These are phyloP conservation scores for Colletotrichum sansevieriae DNA, from an alignment of 2,329 filamentous ascomycete species.

Conservation along the genomic window DNA sequence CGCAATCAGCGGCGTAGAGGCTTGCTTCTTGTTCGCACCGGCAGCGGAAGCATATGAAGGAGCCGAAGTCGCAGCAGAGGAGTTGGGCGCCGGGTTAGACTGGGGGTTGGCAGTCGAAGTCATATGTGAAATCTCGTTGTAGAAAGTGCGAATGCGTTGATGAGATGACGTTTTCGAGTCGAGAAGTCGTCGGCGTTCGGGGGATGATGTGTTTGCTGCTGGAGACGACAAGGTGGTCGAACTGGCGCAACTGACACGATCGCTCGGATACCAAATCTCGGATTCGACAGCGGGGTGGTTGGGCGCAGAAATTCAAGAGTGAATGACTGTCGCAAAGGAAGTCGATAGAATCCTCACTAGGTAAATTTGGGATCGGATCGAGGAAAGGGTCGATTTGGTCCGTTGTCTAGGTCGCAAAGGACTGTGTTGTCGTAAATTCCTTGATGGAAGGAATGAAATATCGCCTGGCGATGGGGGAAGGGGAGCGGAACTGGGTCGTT, in stretches of 20 bases:
- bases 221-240: conserved; percentile 37
- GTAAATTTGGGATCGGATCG: conserved; percentile 13
- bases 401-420: conserved; percentile 27
- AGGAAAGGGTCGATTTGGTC: conserved; percentile 28
- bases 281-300: conserved; percentile 44
- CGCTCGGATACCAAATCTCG: conserved; percentile 48
- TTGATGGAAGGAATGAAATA: conserved; percentile 41
- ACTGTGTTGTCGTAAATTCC: conserved; percentile 34
- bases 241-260: conserved; percentile 35
- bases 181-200: conserved; percentile 23
- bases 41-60: conserved; percentile 77
- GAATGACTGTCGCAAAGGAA: conserved; percentile 37
- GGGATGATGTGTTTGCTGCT: conserved; percentile 37
- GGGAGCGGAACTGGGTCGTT: conserved; percentile 33
- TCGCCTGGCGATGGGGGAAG: conserved; percentile 40
- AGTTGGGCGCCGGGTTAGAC: conserved; percentile 69
- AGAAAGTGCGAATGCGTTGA: conserved; percentile 33
- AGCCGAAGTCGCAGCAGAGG: conserved; percentile 67
- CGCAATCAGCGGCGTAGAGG: conserved; percentile 71
- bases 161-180: conserved; percentile 19
- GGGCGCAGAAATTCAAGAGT: conserved; percentile 38
- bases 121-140: conserved; percentile 62
- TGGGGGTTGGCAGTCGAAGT: conserved; percentile 71
- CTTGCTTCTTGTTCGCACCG: conserved; percentile 72
- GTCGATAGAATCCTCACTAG: conserved; percentile 20